Evolutionary conservation across 164 flowering plant species (phyloP).

Genomic region (Chimonanthus praecox): DNA sequence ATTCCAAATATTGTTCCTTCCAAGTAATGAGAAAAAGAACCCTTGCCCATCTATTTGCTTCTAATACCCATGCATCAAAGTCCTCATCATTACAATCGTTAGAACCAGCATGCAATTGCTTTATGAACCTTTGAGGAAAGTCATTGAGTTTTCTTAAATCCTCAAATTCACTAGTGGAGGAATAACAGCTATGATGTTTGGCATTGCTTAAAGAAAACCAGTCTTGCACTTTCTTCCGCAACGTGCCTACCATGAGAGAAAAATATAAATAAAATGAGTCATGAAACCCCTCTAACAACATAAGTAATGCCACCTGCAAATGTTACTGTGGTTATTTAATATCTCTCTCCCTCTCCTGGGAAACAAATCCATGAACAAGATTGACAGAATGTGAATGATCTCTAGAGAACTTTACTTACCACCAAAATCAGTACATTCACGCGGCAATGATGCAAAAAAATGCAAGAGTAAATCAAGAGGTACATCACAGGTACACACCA

Average conservation of each 20-base stretch:
- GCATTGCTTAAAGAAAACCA: slow-evolving; percentile 51
- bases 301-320: too few relatives aligned
- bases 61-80: slow-evolving; percentile 54
- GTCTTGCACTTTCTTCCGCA: slow-evolving; percentile 41
- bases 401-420: slow-evolving; percentile 38
- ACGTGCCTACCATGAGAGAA: slow-evolving; percentile 39
- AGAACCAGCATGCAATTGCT: slow-evolving; percentile 15
- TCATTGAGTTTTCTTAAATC: slow-evolving; percentile 39
- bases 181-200: slow-evolving; percentile 15
- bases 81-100: slow-evolving; percentile 74
- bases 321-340: too few relatives aligned
- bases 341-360: too few relatives aligned
- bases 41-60: slow-evolving; percentile 81
- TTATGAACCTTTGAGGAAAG: slow-evolving; percentile 47
- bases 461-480: slow-evolving; percentile 61
- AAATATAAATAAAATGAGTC: background rate
- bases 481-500: slow-evolving; percentile 42
- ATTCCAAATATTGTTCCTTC: slow-evolving; percentile 43
- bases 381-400: too few relatives aligned
- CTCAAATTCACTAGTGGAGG: slow-evolving; percentile 12
- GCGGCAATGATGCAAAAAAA: slow-evolving; percentile 70
- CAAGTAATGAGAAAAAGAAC: slow-evolving; percentile 54
- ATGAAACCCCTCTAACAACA: too few relatives aligned
- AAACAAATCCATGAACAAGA: background rate
- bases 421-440: slow-evolving; percentile 66